These are phyloP conservation scores for Nakazawaea ernobii DNA, from an alignment of 805 yeast genomes.

Conservation along the genomic window DNA sequence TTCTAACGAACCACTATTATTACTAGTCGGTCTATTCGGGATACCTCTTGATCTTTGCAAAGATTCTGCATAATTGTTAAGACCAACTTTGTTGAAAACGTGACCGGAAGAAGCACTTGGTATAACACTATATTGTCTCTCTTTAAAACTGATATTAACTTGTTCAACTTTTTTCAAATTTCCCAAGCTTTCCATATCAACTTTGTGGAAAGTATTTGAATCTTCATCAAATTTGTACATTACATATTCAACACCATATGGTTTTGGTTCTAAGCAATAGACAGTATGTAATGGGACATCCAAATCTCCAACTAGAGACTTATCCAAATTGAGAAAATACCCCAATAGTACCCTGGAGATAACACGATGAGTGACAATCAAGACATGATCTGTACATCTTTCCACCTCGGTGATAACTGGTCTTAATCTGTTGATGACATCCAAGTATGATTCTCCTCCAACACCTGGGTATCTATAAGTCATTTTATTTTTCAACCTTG, in stretches of 20 bases:
- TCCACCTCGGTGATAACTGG: constrained; percentile 92
- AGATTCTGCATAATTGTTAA: constrained; percentile 1
- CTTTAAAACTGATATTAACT: constrained; percentile 64
- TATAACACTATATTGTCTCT: constrained; percentile 65
- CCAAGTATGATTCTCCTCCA: constrained; percentile 94
- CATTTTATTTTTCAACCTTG: constrained; percentile 72
- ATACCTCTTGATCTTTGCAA: constrained; percentile 2
- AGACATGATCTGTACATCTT: constrained; percentile 80
- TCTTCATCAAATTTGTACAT: constrained; percentile 81
- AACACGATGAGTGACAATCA: constrained; percentile 84
- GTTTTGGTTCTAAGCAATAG: constrained; percentile 85
- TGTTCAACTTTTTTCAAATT: constrained; percentile 59
- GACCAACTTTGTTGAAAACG: constrained; percentile 4
- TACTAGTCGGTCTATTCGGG: background rate
- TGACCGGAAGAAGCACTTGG: constrained; percentile 60
- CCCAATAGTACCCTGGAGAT: constrained; percentile 84
- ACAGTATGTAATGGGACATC: constrained; percentile 93
- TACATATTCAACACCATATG: constrained; percentile 93
- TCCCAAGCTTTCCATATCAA: constrained; percentile 37
- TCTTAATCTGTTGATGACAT: constrained; percentile 83
- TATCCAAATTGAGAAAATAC: constrained; percentile 77
- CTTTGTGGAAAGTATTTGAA: constrained; percentile 70
- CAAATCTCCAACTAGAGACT: constrained; percentile 77
- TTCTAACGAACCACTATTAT: constrained; percentile 2
- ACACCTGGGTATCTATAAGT: constrained; percentile 92